Evolutionary conservation across 2,329 filamentous ascomycete species (phyloP), one percentile per base, ranked within the genome.

Genomic region (Cucurbitaria berberidis): DNA sequence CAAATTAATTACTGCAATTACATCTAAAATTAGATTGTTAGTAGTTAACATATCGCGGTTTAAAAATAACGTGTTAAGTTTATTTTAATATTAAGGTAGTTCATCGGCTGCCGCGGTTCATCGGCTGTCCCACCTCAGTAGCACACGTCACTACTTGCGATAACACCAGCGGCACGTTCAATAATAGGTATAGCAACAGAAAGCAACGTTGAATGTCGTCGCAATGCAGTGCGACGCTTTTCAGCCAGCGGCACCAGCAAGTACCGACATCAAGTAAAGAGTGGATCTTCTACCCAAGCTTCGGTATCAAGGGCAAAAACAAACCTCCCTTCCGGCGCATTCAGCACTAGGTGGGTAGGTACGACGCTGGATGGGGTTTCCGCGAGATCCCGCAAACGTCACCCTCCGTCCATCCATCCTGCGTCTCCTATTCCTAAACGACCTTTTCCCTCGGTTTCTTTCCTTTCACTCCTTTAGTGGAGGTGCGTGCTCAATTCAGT

Each of bases 261-360:
- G 11, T 19, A 22, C 30, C 42, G 42, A 34, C 16, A 49, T 36
- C 13, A 44, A 36, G 19, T 4, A 39, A 48, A 43, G 44, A 49
- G 47, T 49, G 47, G 47, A 49, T 24, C 38, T 32, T 34, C 16
- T 34, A 40, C 30, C 24, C 39, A 34, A 35, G 39, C n/a, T 19
- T 39, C 44, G 16, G 19, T 29, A 32, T 32, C 44, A 46, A 46
- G 44, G 29, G 36, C 36, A 39, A 15, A 24, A 46, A 24, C 13
- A 46, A 16, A 35, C 32, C 44, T 46, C 44, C 44, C 44, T 46
- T 46, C 35, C 44, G 44, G 19, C 16, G 21, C 34, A 16, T 24
- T 35, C 11, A 19, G 32, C 41, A 41, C 34, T 34, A 35, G 16
- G 22, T 27, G 43, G 36, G 36, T 21, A 24, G 19, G 36, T 15